Conservation (phyloP, 2,329 filamentous ascomycete genomes). For the Zymoseptoria passerinii region DNA sequence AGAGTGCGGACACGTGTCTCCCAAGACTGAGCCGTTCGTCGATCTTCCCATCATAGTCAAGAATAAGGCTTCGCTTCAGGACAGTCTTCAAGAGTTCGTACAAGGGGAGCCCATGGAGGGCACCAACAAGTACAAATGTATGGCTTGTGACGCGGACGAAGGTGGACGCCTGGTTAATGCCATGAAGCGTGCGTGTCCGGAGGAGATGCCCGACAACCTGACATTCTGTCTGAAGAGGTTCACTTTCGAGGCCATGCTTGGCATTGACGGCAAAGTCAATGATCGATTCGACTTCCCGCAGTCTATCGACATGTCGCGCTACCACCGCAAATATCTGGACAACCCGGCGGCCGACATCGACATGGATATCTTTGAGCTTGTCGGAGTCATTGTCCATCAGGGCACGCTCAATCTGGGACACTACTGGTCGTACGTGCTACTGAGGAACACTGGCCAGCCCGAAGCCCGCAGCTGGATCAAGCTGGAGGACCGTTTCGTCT, state of each 20-base stretch:
- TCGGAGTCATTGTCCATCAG: slow-evolving; percentile 89
- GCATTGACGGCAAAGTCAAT: slow-evolving; percentile 81
- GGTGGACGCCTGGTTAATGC: slow-evolving; percentile 64
- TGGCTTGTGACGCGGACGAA: slow-evolving; percentile 63
- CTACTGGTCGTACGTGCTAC: slow-evolving; percentile 92
- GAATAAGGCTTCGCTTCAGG: slow-evolving; percentile 72
- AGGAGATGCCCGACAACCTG: slow-evolving; percentile 84
- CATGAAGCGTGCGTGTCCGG: slow-evolving; percentile 78
- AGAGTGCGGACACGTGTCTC: slow-evolving; percentile 88
- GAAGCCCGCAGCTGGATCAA: slow-evolving; percentile 64
- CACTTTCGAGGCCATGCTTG: slow-evolving; percentile 65
- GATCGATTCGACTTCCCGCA: slow-evolving; percentile 85
- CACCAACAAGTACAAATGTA: slow-evolving; percentile 96
- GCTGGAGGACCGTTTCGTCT: slow-evolving; percentile 87
- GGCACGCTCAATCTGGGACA: slow-evolving; percentile 91
- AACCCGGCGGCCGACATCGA: slow-evolving; percentile 47
- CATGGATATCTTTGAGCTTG: slow-evolving; percentile 80
- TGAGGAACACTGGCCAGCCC: slow-evolving; percentile 49
- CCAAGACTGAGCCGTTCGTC: slow-evolving; percentile 81
- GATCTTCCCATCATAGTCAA: slow-evolving; percentile 96
- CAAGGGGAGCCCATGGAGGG: slow-evolving; percentile 96
- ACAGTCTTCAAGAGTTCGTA: slow-evolving; percentile 90
- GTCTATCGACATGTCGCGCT: slow-evolving; percentile 77
- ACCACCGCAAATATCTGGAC: slow-evolving; percentile 77
- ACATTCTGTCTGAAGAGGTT: slow-evolving; percentile 93